A percentile compares a stretch with the other conserved stretches of the same genome.
These are phyloP conservation scores for Pestalotiopsis sp. DNA, from an alignment of 2,329 filamentous ascomycete genomes.

Conservation along the genomic window DNA sequence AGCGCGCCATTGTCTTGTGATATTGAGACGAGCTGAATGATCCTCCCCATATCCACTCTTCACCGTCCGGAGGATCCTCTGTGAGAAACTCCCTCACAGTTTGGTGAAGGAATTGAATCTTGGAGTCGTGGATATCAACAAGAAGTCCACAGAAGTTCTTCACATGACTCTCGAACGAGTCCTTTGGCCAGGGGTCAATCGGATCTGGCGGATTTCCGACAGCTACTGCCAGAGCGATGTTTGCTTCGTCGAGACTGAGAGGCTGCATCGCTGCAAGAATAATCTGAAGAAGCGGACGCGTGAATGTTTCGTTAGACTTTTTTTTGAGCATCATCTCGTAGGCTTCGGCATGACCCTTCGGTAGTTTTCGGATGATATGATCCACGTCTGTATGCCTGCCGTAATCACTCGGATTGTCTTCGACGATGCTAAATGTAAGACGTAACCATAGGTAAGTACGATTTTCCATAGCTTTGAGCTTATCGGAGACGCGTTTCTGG, in stretches of 20 bases:
- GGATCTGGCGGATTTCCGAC: too few species aligned
- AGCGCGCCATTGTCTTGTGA: background rate
- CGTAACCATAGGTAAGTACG: constrained; percentile 3
- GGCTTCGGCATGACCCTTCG: background rate
- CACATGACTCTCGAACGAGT: background rate
- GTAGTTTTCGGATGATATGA: background rate
- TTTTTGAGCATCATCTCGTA: background rate
- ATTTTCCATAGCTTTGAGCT: background rate
- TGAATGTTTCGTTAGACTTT: background rate
- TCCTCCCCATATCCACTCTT: background rate
- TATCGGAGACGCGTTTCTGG: background rate
- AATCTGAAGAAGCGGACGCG: background rate
- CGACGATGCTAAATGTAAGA: background rate
- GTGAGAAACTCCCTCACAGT: background rate
- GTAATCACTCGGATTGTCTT: background rate
- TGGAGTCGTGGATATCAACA: background rate
- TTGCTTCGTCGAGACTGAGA: background rate
- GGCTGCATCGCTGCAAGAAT: background rate
- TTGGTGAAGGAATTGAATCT: background rate
- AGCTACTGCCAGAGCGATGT: background rate
- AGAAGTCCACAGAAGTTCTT: background rate
- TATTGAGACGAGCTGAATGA: background rate
- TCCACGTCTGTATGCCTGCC: background rate
- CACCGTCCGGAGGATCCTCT: background rate
- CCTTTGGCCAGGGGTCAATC: too few species aligned